phyloP scores from a whole-genome alignment of 2,329 filamentous ascomycete genomes.

The Phialophora chinensis region DNA sequence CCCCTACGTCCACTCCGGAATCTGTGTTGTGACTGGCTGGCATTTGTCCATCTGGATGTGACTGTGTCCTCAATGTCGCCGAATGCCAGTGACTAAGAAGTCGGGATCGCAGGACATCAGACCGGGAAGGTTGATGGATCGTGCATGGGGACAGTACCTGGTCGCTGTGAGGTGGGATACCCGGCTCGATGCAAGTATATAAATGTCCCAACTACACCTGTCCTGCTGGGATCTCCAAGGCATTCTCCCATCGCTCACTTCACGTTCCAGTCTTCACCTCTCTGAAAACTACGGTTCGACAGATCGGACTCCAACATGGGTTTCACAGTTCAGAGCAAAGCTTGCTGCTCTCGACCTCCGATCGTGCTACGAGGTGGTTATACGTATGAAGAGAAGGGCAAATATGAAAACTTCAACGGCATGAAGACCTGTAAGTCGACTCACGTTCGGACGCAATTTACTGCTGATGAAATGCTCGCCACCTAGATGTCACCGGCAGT shows the following conservation, averaged over 20 bases:
- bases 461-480: background rate
- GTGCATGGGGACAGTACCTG: background rate
- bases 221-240: background rate
- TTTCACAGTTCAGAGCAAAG: slow-evolving; percentile 17
- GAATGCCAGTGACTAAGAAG: background rate
- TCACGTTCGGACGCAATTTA: background rate
- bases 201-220: background rate
- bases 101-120: background rate
- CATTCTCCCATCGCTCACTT: background rate
- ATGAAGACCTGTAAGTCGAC: slow-evolving; percentile 17
- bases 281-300: background rate
- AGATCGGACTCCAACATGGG: slow-evolving; percentile 5
- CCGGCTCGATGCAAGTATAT: background rate
- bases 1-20: background rate
- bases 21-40: background rate
- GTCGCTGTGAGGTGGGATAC: background rate
- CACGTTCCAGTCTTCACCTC: background rate
- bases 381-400: slow-evolving; percentile 19
- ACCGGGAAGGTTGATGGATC: background rate
- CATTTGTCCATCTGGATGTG: background rate
- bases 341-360: slow-evolving; percentile 17
- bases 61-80: background rate
- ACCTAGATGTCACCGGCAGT: slow-evolving; percentile 22
- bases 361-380: slow-evolving; percentile 20
- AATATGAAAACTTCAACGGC: slow-evolving; percentile 19